Evolutionary conservation across 2,329 filamentous ascomycete species (phyloP), one percentile per base, ranked within the genome.

Genomic region (Coniosporium tulheliwenetii): DNA sequence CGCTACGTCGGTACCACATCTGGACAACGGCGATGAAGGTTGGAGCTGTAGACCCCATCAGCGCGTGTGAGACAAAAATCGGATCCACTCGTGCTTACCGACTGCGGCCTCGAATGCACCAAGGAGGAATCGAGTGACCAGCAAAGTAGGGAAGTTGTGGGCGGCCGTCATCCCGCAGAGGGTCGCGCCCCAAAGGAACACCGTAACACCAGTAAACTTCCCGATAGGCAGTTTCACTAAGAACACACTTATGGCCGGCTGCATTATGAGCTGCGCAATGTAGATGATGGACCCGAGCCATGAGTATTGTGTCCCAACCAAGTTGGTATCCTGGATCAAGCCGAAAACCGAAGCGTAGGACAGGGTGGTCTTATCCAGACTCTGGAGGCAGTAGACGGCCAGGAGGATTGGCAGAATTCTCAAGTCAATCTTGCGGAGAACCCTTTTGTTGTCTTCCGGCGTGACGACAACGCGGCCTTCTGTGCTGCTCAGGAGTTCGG

Each of bases 341-440:
- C 75, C 75, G 47, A 79, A 79, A 9, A 79, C 70, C 0, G 75
- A 77, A 2, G 73, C 73, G 48, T 79, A 80, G 2, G 59, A 63
- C 2, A 79, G 61, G 0, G 73, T 75, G 0, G 73, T 69, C 54
- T 80, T 80, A 58, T 79, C 76, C 5, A 79, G 61, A 9, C 68
- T 69, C 46, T 80, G 76, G 0, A 79, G 63, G 50, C 75, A 78
- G 55, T 79, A 80, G 14, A 77, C 71, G 5, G 65, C 64, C 9
- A 79, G 60, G 43, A 80, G 69, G 41, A 73, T 64, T 1, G 71
- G 69, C 10, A 74, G 55, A 15, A 75, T 61, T 39, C 62, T 53
- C 16, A 66, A 50, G 48, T 74, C 70, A 41, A 74, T 73, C 45
- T 62, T 63, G 26, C 63, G 61, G 33, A 73, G 55, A 5, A 74